phyloP scores from a whole-genome alignment of 2,329 filamentous ascomycete species.

The Claviceps maximensis region DNA sequence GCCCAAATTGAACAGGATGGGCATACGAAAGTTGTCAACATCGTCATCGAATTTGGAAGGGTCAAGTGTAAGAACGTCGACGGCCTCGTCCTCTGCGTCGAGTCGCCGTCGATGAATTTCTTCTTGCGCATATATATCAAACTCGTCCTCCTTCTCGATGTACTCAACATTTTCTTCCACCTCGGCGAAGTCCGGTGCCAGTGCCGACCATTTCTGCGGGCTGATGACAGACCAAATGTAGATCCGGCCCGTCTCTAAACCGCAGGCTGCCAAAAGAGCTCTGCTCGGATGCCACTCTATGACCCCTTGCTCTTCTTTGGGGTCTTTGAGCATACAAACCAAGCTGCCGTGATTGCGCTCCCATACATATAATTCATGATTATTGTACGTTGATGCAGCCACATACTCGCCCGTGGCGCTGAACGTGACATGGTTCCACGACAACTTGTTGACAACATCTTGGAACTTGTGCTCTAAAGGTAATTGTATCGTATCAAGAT shows the following conservation, averaged over 20 bases:
- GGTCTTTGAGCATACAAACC: constrained; percentile 92
- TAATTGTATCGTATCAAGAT: constrained; percentile 74
- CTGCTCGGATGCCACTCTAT: constrained; percentile 94
- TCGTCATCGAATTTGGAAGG: constrained; percentile 47
- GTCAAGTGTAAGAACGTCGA: constrained; percentile 76
- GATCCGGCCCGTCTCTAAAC: constrained; percentile 81
- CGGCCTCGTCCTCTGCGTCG: constrained; percentile 83
- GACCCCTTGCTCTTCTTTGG: constrained; percentile 89
- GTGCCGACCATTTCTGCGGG: constrained; percentile 91
- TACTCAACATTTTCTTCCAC: constrained; percentile 98
- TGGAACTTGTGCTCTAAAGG: constrained; percentile 97
- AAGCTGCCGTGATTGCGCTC: constrained; percentile 86
- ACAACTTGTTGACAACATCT: constrained; percentile 86
- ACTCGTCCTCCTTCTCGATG: constrained; percentile 89
- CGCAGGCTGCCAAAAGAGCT: constrained; percentile 79
- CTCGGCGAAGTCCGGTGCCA: constrained; percentile 93
- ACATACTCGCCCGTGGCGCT: constrained; percentile 92
- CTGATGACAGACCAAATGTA: constrained; percentile 95
- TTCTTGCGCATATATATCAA: constrained; percentile 91
- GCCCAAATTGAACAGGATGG: constrained; percentile 81
- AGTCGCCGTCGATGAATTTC: constrained; percentile 85
- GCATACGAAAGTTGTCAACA: constrained; percentile 68
- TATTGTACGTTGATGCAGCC: constrained; percentile 92
- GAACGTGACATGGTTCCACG: constrained; percentile 96
- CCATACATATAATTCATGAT: constrained; percentile 98